Base-by-base conservation (phyloP, 805 yeast species). In the Yarrowia porcina region DNA sequence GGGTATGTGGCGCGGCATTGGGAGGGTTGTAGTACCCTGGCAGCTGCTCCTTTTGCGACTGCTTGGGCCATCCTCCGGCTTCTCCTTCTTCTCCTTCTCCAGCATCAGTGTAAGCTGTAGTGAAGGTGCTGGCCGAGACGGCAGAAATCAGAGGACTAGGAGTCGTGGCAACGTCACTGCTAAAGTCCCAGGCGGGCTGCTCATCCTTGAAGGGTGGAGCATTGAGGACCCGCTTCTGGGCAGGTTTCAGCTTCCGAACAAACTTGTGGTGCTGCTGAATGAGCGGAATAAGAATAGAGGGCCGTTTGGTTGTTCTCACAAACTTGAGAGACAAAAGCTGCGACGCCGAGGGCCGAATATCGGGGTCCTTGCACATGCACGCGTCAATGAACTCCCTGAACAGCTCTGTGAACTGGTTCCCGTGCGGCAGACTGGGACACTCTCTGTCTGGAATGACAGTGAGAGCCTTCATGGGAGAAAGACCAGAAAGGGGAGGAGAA, bases 271-370 rank as follows among this genome's bases (percentile, higher is more conserved):
- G 35, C 23, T 41, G 49, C 35, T 56, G 35, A 18, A 56, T 56
- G 23, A 56, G 61, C 38, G 61, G 61, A 15, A 56, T 27, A n/a
- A 56, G 49, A 20, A 56, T 56, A 3, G 61, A 56, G n/a, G 39
- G 36, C 15, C 49, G 36, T 15, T 39, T 38, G 38, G 49, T 39
- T n/a, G 61, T 56, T 66, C 82, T 83, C 57, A 94, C 82, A 65
- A 93, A 87, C 72, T 83, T 88, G 59, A 91, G 81, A 70, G 87
- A 89, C 64, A 94, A 79, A 91, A 94, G 88, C 72, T 94, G 97
- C 68, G 93, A 80, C 11, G 93, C 89, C 18, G 82, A 73, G 0
- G 93, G 91, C 65, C 98, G 80, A 63, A 76, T 70, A 2, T 66
- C 65, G 1, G 96, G 94, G 65, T 84, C 83, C 71, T 87, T 89